phyloP scores from a whole-genome alignment of 345 rosid species.

The Salix koriyanagi region DNA sequence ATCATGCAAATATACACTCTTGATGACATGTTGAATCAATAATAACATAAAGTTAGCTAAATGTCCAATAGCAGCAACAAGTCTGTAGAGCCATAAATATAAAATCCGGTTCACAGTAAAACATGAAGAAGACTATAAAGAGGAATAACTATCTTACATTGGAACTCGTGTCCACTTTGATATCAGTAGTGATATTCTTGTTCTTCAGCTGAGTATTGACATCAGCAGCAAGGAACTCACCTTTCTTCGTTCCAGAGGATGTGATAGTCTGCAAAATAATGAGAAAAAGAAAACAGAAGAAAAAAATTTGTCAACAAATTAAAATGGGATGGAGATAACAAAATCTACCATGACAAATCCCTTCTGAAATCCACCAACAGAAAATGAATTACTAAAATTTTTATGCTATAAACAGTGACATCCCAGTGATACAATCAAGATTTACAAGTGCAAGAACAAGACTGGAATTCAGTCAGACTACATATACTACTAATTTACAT shows the following conservation, averaged over 20 bases:
- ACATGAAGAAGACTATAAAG: not conserved
- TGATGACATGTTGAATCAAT: not conserved
- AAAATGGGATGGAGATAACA: not conserved
- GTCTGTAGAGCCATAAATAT: not conserved
- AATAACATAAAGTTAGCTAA: not conserved
- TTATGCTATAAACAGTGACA: not conserved
- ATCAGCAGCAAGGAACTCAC: constrained; percentile 73
- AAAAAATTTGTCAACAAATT: not conserved
- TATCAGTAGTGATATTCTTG: constrained; percentile 79
- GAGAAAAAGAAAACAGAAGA: no score
- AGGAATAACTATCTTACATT: constrained; percentile 30
- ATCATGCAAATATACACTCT: not conserved
- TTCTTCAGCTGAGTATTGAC: constrained; percentile 80
- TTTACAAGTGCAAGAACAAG: not conserved
- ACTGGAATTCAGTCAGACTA: not conserved
- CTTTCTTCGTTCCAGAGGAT: constrained; percentile 70
- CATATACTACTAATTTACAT: no score
- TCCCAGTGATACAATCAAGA: not conserved
- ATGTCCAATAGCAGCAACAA: not conserved
- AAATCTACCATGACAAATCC: not conserved
- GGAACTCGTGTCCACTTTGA: constrained; percentile 77
- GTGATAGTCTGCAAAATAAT: constrained; percentile 55
- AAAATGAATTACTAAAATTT: not conserved
- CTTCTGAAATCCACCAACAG: not conserved
- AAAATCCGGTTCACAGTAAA: no score